These are phyloP conservation scores for Berberis thunbergii DNA, from an alignment of 164 flowering plant species.

Conservation along the genomic window DNA sequence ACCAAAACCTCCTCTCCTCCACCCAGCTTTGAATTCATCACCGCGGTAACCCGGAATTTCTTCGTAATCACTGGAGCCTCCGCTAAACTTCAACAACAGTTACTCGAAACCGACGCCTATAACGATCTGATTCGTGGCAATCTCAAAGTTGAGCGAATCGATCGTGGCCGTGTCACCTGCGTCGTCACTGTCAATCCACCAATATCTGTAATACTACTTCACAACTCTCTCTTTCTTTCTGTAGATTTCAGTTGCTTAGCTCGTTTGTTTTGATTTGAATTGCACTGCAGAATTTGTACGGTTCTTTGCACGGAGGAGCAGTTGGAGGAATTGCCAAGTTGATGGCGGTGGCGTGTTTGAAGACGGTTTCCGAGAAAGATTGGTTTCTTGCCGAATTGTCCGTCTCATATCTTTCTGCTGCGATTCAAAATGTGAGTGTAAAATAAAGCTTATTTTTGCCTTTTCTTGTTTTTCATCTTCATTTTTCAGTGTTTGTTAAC, in stretches of 20 bases:
- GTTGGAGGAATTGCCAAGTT: constrained; percentile 11
- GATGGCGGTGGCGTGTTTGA: constrained; percentile 12
- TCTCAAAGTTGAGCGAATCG: constrained; percentile 24
- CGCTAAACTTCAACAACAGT: constrained; percentile 7
- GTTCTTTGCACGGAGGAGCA: constrained; percentile 16
- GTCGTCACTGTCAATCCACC: constrained; percentile 23
- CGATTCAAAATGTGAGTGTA: constrained; percentile 6
- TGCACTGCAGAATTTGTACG: constrained; percentile 7
- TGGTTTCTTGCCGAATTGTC: constrained; percentile 12
- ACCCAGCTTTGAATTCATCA: not conserved
- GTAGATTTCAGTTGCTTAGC: not conserved
- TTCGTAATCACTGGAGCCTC: not conserved
- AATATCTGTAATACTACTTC: not conserved
- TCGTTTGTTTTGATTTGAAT: not conserved
- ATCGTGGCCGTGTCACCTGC: constrained; percentile 31
- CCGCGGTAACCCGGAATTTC: not conserved
- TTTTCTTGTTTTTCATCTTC: not conserved
- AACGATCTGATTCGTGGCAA: constrained; percentile 17
- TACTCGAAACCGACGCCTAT: not conserved
- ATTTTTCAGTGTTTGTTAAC: not conserved
- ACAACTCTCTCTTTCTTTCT: not conserved
- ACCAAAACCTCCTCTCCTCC: not conserved
- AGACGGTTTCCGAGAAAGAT: constrained; percentile 5
- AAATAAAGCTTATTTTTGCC: no score
- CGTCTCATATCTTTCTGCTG: constrained; percentile 8